Conservation (phyloP, 2,329 filamentous ascomycete species). For the Aspergillus felis region DNA sequence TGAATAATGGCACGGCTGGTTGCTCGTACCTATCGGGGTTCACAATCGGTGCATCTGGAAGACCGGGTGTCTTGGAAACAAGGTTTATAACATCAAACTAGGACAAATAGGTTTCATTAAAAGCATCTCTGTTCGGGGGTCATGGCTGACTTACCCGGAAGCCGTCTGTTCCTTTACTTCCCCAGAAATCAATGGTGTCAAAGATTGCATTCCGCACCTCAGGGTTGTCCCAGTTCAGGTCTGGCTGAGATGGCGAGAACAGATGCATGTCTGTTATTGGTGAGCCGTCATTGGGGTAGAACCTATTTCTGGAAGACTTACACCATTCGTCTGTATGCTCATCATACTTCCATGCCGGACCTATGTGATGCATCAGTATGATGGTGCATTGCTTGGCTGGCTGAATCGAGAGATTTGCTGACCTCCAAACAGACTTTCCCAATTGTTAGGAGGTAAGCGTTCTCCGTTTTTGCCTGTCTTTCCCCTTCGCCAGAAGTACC, state of each 20-base stretch:
- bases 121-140: too few species aligned
- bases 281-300: not conserved
- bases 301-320: not conserved
- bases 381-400: not conserved
- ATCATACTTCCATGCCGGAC: constrained; percentile 52
- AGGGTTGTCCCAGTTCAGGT: constrained; percentile 75
- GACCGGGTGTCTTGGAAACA: constrained; percentile 56
- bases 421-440: constrained; percentile 55
- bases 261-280: constrained; percentile 54
- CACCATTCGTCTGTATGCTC: constrained; percentile 63
- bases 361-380: not conserved
- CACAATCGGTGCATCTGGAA: constrained; percentile 46
- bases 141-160: constrained; percentile 46
- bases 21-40: constrained; percentile 46
- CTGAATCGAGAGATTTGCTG: not conserved
- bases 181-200: constrained; percentile 69
- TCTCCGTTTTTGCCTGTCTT: constrained; percentile 49
- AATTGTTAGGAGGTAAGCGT: constrained; percentile 67
- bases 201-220: constrained; percentile 64
- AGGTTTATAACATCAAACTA: constrained; percentile 63
- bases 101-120: not conserved
- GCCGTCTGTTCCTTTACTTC: constrained; percentile 63
- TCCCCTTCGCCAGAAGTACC: constrained; percentile 54
- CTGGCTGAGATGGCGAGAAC: constrained; percentile 68
- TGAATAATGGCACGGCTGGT: constrained; percentile 53